Base-by-base conservation (phyloP, 495 filamentous ascomycete genomes). In the Neurospora hispaniola region DNA sequence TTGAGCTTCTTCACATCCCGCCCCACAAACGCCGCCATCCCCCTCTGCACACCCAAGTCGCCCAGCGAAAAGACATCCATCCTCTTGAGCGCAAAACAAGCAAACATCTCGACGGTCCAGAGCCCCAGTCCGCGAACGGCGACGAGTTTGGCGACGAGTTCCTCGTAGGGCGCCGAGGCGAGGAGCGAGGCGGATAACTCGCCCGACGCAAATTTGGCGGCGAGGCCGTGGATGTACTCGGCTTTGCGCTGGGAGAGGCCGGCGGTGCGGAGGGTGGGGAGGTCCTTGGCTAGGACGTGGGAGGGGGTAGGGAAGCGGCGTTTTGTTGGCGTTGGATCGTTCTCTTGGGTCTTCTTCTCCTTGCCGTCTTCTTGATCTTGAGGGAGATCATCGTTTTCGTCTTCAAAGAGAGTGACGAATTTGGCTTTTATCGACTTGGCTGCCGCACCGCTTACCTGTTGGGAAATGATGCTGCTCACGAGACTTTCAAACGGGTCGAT, bases 21-120 rank as follows among this genome's bases (percentile, higher is more conserved):
- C 5, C 96, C 96, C 69, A 92, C 82, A 77, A 96, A 94, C 1
- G 92, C 90, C 4, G 96, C 96, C 88, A 97, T 96, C 2, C 96
- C 96, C 77, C 94, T 86, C 89, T 98, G 94, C 70, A 99, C 93
- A 18, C 96, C 96, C 78, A 99, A 81, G 85, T 99, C 96, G 0
- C 96, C 96, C 18, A 91, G 90, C 7, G 91, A 93, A 77, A 99
- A 97, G 38, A 99, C 91, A 85, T 98, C 95, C 86, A 92, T 90
- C 35, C 96, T 86, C 86, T 97, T 97, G 62, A 98, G 82, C 12
- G 87, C 91, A 81, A 98, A 98, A 78, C 91, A 92, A 73, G 94
- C 91, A 83, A 99, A 99, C 95, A 98, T 98, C 85, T 97, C 94
- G 27, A 95, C 96, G 71, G 90, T 93, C 96, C 96, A 98, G 74